phyloP scores from a whole-genome alignment of 768 basidiomycete genomes.

The Leccinum ochraceum region DNA sequence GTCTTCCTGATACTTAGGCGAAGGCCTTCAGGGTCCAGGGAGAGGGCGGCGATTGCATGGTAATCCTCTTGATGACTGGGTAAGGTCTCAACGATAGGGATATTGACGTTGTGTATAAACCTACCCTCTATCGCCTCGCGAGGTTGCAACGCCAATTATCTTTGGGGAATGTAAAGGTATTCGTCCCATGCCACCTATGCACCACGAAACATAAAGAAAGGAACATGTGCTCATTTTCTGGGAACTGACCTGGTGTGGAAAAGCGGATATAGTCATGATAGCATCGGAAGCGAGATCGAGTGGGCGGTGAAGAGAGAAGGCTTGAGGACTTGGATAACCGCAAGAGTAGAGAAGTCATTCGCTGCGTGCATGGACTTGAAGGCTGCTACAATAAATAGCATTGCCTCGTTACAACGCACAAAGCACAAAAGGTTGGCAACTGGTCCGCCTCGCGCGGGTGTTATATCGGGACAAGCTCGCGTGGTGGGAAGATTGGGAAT shows the following conservation, averaged over 20 bases:
- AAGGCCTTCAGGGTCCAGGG: conserved; percentile 76
- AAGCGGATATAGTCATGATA: conserved; percentile 76
- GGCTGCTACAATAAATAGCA: conserved; percentile 27
- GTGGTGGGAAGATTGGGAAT: conserved; percentile 19
- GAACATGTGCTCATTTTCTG: neutral
- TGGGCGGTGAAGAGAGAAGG: conserved; percentile 4
- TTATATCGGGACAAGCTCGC: conserved; percentile 1
- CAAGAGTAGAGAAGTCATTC: conserved; percentile 31
- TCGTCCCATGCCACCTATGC: conserved; percentile 60
- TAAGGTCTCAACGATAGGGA: conserved; percentile 10
- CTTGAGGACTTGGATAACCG: conserved; percentile 23
- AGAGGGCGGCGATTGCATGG: conserved; percentile 72
- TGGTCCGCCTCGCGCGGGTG: conserved; percentile 11
- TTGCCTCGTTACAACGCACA: conserved; percentile 24
- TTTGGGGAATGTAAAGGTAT: conserved; percentile 76
- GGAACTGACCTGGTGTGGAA: conserved; percentile 44
- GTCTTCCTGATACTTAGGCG: conserved; percentile 59
- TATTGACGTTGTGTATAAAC: conserved; percentile 11
- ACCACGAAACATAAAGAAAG: conserved; percentile 11
- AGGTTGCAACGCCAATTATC: conserved; percentile 73
- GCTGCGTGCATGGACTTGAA: conserved; percentile 23
- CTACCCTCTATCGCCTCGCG: conserved; percentile 75
- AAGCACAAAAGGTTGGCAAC: conserved; percentile 6
- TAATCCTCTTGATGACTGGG: conserved; percentile 89
- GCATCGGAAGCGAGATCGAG: conserved; percentile 24